Base-by-base conservation (phyloP, 257 asterid genomes). In the Ilex aquifolium region DNA sequence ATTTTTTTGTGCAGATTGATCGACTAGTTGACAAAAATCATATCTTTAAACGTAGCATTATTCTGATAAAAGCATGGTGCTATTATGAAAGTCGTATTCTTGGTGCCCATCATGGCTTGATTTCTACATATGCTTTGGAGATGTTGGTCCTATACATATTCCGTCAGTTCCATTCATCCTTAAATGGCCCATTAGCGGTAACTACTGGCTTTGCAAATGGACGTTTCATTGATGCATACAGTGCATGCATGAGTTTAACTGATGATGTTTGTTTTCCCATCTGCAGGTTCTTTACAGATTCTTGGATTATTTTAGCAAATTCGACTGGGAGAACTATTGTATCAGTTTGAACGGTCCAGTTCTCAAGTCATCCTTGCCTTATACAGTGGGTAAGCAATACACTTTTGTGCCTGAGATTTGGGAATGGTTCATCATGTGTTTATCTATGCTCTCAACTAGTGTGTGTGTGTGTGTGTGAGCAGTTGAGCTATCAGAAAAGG, bases 71-170 rank as follows among this genome's bases (percentile, higher is more conserved):
- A 69, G 73, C 90, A 61, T 90, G 97, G 97, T 87, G 95, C 78
- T 90, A 83, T 58, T 88, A 85, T 17, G 95, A 90, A 77, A 90
- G 95, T 49, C 95, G 95, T 46, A 85, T 85, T 57, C 97, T 90
- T 67, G 97, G 95, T 29, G 88, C 97, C 46, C 90, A 85, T 77
- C 90, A 87, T 64, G 95, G 97, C 66, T 80, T 90, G 72, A 69
- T 90, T 36, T 82, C 87, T 12, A 82, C 87, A 62, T 82, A 82
- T 67, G 87, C 82, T 6, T 54, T 82, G 79, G 87, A 82, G 68
- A 74, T 74, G 27, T 67, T 82, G 67, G 76, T 82, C 15, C 75
- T 82, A n/a, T 82, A 73, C 56, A 78, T 73, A 66, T 73, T 82
- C 67, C 76, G 78, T 58, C 56, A 73, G 70, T 82, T 78, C 79